Percentiles rank a stretch among this genome's conserved stretches.
phyloP scores from a whole-genome alignment of 495 filamentous ascomycete species.

The Darksidea phi region DNA sequence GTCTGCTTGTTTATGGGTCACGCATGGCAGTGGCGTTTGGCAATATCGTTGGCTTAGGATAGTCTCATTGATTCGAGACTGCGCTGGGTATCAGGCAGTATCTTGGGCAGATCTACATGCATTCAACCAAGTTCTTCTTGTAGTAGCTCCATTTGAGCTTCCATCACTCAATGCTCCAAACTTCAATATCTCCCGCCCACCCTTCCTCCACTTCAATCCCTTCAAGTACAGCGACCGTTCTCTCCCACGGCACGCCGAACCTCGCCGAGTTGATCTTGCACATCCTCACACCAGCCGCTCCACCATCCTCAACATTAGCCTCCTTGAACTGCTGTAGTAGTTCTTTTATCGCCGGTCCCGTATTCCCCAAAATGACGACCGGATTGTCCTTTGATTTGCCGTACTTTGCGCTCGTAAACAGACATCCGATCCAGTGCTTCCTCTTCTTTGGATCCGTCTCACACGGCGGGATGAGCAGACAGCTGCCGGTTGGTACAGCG shows the following conservation, averaged over 20 bases:
- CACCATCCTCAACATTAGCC: slow-evolving; percentile 6
- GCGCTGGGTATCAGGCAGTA: background rate
- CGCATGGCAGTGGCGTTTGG: background rate
- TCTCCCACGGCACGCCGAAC: slow-evolving; percentile 43
- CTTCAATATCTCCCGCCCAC: slow-evolving; percentile 20
- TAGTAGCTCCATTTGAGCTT: background rate
- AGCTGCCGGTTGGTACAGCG: slow-evolving; percentile 39
- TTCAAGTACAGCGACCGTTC: slow-evolving; percentile 40
- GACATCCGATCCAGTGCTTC: slow-evolving; percentile 44
- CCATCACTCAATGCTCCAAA: slow-evolving; percentile 26
- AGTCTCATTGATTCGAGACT: too few relatives aligned
- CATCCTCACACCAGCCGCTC: slow-evolving; percentile 38
- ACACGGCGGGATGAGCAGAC: slow-evolving; percentile 41
- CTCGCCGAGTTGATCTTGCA: slow-evolving; percentile 45
- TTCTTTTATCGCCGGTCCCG: slow-evolving; percentile 39
- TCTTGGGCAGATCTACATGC: background rate
- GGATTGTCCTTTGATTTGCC: slow-evolving; percentile 38
- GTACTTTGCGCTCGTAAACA: slow-evolving; percentile 41
- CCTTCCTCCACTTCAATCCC: slow-evolving; percentile 35
- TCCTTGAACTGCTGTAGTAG: slow-evolving; percentile 36
- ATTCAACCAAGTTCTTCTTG: background rate
- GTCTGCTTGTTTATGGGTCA: background rate
- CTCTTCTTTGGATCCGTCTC: slow-evolving; percentile 14
- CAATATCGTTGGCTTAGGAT: too few relatives aligned
- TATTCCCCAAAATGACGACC: slow-evolving; percentile 38